A percentile compares a stretch with the other conserved stretches of the same genome.
phyloP scores from a whole-genome alignment of 257 asterid species.

The Eustoma russellianum region DNA sequence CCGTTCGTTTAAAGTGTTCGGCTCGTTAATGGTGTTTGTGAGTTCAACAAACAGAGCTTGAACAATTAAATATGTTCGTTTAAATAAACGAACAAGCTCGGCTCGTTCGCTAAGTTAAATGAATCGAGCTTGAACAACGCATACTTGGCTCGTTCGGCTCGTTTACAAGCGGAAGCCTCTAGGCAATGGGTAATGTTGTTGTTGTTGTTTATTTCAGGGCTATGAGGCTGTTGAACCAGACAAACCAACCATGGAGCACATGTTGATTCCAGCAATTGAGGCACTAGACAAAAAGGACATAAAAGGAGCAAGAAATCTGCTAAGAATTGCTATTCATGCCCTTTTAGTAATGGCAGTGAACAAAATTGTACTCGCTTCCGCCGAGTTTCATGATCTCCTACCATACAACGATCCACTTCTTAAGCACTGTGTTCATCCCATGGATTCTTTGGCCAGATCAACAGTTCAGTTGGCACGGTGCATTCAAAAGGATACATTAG shows the following conservation, averaged over 20 bases:
- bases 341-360: conserved; percentile 23
- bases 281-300: conserved; percentile 16
- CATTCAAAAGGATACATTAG: neutral
- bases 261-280: conserved; percentile 18
- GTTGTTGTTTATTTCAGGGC: conserved; percentile 7
- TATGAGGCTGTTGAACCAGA: conserved; percentile 26
- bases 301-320: conserved; percentile 23
- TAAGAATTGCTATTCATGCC: conserved; percentile 20
- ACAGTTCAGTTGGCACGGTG: conserved; percentile 18
- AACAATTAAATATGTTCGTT: too few species aligned
- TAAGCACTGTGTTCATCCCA: conserved; percentile 21
- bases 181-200: too few species aligned
- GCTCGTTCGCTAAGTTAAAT: too few species aligned
- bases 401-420: conserved; percentile 23
- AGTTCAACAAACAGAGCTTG: too few species aligned
- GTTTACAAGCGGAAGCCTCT: too few species aligned
- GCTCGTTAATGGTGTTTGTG: too few species aligned
- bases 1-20: too few species aligned
- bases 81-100: too few species aligned
- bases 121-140: too few species aligned
- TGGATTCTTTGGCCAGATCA: conserved; percentile 22
- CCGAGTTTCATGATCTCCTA: conserved; percentile 17
- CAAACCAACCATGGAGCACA: conserved; percentile 21
- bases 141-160: too few species aligned
- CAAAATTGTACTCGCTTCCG: conserved; percentile 13